Percentiles rank a stretch among this genome's conserved stretches.
phyloP scores from a whole-genome alignment of 805 yeast species.

The Teunomyces kruisii region DNA sequence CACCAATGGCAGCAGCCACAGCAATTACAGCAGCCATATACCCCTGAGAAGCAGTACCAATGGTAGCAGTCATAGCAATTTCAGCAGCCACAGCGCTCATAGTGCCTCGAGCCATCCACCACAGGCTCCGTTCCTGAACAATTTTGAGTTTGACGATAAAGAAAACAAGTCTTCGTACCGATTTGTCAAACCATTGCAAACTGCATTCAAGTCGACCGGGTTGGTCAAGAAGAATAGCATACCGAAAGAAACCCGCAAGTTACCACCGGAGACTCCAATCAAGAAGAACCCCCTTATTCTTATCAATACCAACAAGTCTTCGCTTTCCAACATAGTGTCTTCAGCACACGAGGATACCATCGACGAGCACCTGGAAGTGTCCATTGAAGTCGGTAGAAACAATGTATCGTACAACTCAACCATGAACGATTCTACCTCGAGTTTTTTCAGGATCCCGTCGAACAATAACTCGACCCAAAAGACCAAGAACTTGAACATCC shows the following conservation, averaged over 20 bases:
- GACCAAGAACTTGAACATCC: slow-evolving; percentile 4
- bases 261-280: slow-evolving; percentile 46
- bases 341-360: slow-evolving; percentile 19
- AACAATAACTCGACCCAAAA: slow-evolving; percentile 13
- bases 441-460: slow-evolving; percentile 31
- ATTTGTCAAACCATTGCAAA: slow-evolving; percentile 79
- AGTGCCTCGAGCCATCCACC: not conserved
- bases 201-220: slow-evolving; percentile 79
- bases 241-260: slow-evolving; percentile 20
- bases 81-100: slow-evolving; percentile 2
- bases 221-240: slow-evolving; percentile 51
- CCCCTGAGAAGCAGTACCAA: not conserved
- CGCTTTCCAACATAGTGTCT: slow-evolving; percentile 17
- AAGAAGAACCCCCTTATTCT: slow-evolving; percentile 41
- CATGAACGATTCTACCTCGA: slow-evolving; percentile 31
- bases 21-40: slow-evolving; percentile 2
- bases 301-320: slow-evolving; percentile 22
- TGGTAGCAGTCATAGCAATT: not conserved
- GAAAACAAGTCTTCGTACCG: slow-evolving; percentile 50
- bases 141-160: slow-evolving; percentile 27
- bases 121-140: not conserved
- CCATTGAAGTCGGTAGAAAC: slow-evolving; percentile 44
- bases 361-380: slow-evolving; percentile 23
- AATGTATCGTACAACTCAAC: slow-evolving; percentile 18
- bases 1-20: slow-evolving; percentile 3